Conservation (phyloP, 352 stramenopile genomes). For the Globisporangium canariense region DNA sequence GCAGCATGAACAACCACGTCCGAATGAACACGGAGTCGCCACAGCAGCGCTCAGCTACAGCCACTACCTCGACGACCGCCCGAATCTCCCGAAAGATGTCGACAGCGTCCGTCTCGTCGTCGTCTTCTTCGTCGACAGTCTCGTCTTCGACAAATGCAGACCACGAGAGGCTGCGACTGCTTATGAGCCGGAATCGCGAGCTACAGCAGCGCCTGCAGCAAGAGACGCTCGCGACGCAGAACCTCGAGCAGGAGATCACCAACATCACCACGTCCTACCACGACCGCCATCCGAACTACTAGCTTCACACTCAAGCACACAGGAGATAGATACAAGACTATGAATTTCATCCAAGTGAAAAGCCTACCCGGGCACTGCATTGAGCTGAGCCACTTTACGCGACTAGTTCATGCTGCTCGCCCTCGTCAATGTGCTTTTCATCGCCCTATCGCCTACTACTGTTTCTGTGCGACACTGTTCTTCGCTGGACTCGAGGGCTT, state of each 20-base stretch:
- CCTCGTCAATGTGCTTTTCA: not conserved
- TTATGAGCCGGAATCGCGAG: slow-evolving; percentile 79
- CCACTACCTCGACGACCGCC: not conserved
- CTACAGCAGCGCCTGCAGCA: slow-evolving; percentile 71
- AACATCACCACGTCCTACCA: slow-evolving; percentile 41
- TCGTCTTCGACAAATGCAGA: slow-evolving; percentile 32
- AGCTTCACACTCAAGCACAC: not conserved
- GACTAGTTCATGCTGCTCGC: not conserved
- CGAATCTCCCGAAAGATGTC: slow-evolving; percentile 26
- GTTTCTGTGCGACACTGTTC: slow-evolving; percentile 14
- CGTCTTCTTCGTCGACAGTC: slow-evolving; percentile 25
- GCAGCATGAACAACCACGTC: not conserved
- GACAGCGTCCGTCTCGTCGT: slow-evolving; percentile 30
- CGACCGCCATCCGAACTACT: not conserved
- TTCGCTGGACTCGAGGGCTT: slow-evolving; percentile 2
- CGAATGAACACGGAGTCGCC: not conserved
- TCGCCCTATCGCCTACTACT: slow-evolving; percentile 17
- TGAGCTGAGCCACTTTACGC: not conserved
- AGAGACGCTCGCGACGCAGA: slow-evolving; percentile 66
- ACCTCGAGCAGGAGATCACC: slow-evolving; percentile 70
- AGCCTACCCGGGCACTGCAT: not conserved
- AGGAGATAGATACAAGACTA: not conserved
- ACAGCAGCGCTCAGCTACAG: not conserved
- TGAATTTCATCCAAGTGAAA: not conserved
- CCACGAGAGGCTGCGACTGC: slow-evolving; percentile 60